phyloP scores from a whole-genome alignment of 768 basidiomycete species.

The Tulasnella sp. region DNA sequence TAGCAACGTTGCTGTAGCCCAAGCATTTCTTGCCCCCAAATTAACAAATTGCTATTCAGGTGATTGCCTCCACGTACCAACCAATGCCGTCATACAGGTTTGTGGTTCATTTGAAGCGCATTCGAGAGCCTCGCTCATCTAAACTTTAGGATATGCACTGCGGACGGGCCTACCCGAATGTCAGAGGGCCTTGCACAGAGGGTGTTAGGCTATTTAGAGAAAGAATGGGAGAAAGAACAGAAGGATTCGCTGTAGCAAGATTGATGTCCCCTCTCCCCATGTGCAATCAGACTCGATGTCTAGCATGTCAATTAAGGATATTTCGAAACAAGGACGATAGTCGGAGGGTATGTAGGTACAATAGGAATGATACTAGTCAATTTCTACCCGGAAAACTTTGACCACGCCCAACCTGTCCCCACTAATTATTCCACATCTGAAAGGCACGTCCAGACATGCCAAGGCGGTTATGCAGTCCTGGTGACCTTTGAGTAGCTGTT shows the following conservation, averaged over 20 bases:
- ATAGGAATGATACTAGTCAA: constrained; percentile 8
- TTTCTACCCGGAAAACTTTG: constrained; percentile 62
- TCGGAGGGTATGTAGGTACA: neutral
- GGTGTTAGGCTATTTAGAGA: constrained; percentile 38
- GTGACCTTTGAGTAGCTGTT: constrained; percentile 79
- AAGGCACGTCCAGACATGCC: constrained; percentile 85
- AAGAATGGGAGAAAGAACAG: constrained; percentile 24
- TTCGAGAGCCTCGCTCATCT: neutral
- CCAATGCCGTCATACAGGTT: constrained; percentile 70
- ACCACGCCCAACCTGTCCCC: constrained; percentile 86
- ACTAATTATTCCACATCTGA: constrained; percentile 86
- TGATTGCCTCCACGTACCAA: constrained; percentile 55
- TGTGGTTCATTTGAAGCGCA: neutral
- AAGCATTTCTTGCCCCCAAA: neutral
- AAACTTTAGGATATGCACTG: constrained; percentile 58
- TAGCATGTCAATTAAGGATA: neutral
- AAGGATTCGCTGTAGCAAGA: neutral
- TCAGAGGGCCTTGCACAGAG: constrained; percentile 60
- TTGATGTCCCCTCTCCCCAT: neutral
- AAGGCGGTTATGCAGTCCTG: constrained; percentile 87
- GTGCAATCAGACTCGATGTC: neutral
- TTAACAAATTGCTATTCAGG: constrained; percentile 53
- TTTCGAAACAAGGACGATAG: neutral
- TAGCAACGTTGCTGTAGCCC: constrained; percentile 28
- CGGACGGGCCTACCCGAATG: constrained; percentile 64